Base-by-base conservation (phyloP, 306 rosid genomes). In the Rubus idaeus region DNA sequence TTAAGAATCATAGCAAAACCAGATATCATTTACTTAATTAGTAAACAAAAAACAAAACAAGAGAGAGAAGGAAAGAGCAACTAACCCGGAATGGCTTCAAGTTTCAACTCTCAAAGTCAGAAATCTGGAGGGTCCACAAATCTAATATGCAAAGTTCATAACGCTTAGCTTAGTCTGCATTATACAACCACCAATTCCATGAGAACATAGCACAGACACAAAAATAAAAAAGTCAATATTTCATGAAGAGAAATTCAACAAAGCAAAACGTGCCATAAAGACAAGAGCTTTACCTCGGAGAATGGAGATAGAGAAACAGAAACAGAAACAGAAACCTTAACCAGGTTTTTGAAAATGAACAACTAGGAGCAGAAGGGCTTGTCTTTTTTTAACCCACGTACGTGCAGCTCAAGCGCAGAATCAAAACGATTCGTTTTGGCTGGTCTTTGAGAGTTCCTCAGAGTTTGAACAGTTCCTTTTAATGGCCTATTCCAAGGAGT, bases 31-130 rank as follows among this genome's bases (percentile, higher is more conserved):
- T 63, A 17, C 69, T 10, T 44, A 47, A 46, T 55, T 4, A 26
- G 12, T 42, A 14, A 17, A 55, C 63, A 21, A 37, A 45, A 74
- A 75, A 18, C 39, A 55, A 72, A 53, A 18, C 11, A 26, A 70
- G 55, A 35, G 49, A 76, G 62, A 62, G 72, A 14, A 49, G 26
- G 71, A 72, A 55, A 53, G 65, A 45, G 30, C 46, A 74, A 89
- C 90, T 72, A 77, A 88, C 93, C 89, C 50, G 20, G 83, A 76
- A 76, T 47, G 20, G 47, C 65, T 76, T 81, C 77, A 35, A 16
- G 47, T 65, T 65, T 65, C 49, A 73, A 51, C 52, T 16, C 64
- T 63, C 51, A 75, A 56, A 21, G 75, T 16, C 64, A 45, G 70
- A 80, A 76, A 61, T 46, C 75, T 60, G 46, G 17, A 21, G 69